Evolutionary conservation across 2,329 filamentous ascomycete species (phyloP).

Genomic region (Exophiala sp.): DNA sequence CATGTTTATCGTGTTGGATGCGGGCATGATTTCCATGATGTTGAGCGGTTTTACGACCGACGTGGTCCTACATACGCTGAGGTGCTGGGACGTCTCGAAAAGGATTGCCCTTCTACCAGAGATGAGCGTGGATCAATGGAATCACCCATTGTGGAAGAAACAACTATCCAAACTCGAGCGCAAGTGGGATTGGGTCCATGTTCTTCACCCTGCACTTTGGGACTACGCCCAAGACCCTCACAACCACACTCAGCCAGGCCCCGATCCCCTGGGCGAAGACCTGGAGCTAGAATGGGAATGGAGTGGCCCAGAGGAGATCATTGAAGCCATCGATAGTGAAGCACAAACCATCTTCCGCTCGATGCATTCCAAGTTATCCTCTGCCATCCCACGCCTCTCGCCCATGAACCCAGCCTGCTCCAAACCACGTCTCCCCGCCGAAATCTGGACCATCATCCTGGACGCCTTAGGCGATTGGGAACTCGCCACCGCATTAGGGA

Average conservation of each 20-base stretch:
- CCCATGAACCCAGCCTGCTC: constrained; percentile 34
- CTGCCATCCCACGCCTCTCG: constrained; percentile 32
- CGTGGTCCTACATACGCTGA: constrained; percentile 72
- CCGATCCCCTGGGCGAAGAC: constrained; percentile 26
- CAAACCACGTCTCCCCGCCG: constrained; percentile 61
- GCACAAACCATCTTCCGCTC: constrained; percentile 24
- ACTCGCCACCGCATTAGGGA: constrained; percentile 71
- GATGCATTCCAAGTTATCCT: constrained; percentile 4
- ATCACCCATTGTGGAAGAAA: constrained; percentile 82
- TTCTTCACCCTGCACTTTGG: constrained; percentile 79
- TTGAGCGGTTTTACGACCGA: constrained; percentile 78
- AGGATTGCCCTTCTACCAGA: constrained; percentile 80
- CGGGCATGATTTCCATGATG: constrained; percentile 83
- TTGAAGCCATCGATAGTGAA: constrained; percentile 26
- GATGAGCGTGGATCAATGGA: constrained; percentile 87
- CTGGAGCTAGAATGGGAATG: constrained; percentile 33
- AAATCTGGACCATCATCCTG: constrained; percentile 86
- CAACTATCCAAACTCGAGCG: constrained; percentile 78
- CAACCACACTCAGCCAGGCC: constrained; percentile 44
- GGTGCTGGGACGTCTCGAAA: constrained; percentile 84
- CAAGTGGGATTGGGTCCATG: constrained; percentile 83
- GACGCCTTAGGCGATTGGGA: constrained; percentile 89
- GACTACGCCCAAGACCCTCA: constrained; percentile 60
- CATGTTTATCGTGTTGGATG: constrained; percentile 79
- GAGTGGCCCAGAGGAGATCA: constrained; percentile 27